phyloP scores from a whole-genome alignment of 805 yeast genomes.

The Hanseniaspora mollemarum region DNA sequence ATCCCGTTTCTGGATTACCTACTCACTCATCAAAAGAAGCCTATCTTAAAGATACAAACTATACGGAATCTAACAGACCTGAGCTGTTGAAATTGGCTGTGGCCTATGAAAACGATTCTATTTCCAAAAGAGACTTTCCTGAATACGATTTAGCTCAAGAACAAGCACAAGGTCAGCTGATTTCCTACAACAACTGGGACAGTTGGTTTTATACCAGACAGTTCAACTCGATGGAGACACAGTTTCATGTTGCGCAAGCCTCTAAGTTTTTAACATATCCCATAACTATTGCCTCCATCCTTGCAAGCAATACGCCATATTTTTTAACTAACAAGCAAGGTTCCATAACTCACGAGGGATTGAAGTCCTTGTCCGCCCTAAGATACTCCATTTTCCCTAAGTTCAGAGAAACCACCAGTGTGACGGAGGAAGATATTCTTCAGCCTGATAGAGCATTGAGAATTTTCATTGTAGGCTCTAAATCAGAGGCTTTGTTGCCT shows the following conservation, averaged over 20 bases:
- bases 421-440: constrained; percentile 40
- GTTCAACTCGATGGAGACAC: constrained; percentile 92
- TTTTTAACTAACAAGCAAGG: constrained; percentile 61
- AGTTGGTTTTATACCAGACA: constrained; percentile 83
- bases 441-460: constrained; percentile 56
- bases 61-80: constrained; percentile 56
- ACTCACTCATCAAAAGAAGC: constrained; percentile 87
- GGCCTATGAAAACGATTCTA: constrained; percentile 84
- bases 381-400: constrained; percentile 78
- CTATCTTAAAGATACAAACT: constrained; percentile 69
- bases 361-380: constrained; percentile 84
- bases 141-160: constrained; percentile 86
- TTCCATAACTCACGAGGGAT: constrained; percentile 81
- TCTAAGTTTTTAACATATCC: constrained; percentile 93
- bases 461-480: constrained; percentile 78
- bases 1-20: constrained; percentile 92
- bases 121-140: constrained; percentile 88
- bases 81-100: constrained; percentile 76
- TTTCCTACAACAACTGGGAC: constrained; percentile 84
- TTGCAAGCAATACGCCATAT: constrained; percentile 82
- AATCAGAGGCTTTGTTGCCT: constrained; percentile 88
- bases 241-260: constrained; percentile 87
- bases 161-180: constrained; percentile 61
- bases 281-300: constrained; percentile 67
- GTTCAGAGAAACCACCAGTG: constrained; percentile 20